phyloP scores from a whole-genome alignment of 805 yeast genomes.

The Zygotorulaspora florentina region DNA sequence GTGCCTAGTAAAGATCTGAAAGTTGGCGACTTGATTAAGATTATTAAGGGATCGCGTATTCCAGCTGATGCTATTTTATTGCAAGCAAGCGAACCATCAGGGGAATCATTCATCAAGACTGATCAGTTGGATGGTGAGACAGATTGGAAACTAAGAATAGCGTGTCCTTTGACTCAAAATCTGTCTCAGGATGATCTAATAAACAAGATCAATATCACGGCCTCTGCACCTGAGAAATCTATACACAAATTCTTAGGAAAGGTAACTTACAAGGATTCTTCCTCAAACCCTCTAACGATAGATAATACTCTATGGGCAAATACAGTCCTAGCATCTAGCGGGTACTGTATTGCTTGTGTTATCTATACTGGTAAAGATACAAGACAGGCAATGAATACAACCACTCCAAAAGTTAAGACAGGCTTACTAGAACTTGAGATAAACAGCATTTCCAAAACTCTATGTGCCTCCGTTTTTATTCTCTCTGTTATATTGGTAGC shows the following conservation, averaged over 20 bases:
- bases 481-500: slow-evolving; percentile 75
- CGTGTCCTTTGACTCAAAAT: slow-evolving; percentile 67
- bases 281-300: slow-evolving; percentile 60
- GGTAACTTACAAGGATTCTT: slow-evolving; percentile 52
- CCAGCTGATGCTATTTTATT: slow-evolving; percentile 91
- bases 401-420: slow-evolving; percentile 78
- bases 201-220: slow-evolving; percentile 53
- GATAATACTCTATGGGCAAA: slow-evolving; percentile 98
- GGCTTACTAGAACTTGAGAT: slow-evolving; percentile 90
- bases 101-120: slow-evolving; percentile 91
- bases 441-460: slow-evolving; percentile 77
- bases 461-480: slow-evolving; percentile 80
- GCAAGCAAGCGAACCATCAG: slow-evolving; percentile 74
- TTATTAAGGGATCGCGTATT: slow-evolving; percentile 77
- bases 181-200: slow-evolving; percentile 46
- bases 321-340: slow-evolving; percentile 86
- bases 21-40: slow-evolving; percentile 80
- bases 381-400: slow-evolving; percentile 91
- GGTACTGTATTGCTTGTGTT: slow-evolving; percentile 82
- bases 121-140: slow-evolving; percentile 99
- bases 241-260: slow-evolving; percentile 82
- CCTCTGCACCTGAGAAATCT: slow-evolving; percentile 77
- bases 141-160: slow-evolving; percentile 92
- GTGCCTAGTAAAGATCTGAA: slow-evolving; percentile 59
- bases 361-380: slow-evolving; percentile 91